Evolutionary conservation across 139 green algal species (phyloP).

Genomic region (Chlamydomonas sp.): DNA sequence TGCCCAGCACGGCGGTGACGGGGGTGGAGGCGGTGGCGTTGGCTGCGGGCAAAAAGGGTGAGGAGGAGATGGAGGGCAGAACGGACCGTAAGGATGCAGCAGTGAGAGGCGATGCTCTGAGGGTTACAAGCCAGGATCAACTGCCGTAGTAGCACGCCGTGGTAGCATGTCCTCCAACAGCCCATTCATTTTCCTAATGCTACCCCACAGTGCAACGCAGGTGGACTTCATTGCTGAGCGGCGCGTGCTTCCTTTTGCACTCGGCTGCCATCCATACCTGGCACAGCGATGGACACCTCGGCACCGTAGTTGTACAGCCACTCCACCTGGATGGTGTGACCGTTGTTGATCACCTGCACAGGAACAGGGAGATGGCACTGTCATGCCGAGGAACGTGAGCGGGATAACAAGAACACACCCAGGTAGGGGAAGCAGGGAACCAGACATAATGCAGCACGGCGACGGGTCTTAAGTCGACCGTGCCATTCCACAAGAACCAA

Average conservation of each 20-base stretch:
- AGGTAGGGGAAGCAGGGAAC: too few relatives aligned
- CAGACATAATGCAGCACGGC: too few relatives aligned
- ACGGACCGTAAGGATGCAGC: too few relatives aligned
- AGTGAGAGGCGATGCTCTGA: background rate
- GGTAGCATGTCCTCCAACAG: too few relatives aligned
- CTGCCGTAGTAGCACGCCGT: too few relatives aligned
- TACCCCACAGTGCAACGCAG: too few relatives aligned
- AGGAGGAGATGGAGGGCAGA: background rate
- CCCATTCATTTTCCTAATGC: too few relatives aligned
- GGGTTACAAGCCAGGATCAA: background rate
- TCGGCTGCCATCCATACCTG: background rate
- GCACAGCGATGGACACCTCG: background rate
- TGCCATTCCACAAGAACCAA: too few relatives aligned
- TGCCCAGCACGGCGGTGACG: background rate
- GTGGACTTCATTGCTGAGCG: background rate
- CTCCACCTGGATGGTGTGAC: constrained; percentile 15
- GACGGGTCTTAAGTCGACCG: too few relatives aligned
- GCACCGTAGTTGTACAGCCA: background rate
- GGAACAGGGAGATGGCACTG: too few relatives aligned
- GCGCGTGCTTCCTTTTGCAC: background rate
- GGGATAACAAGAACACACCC: too few relatives aligned
- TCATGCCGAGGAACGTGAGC: background rate
- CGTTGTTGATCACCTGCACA: constrained; percentile 13
- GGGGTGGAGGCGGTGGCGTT: background rate
- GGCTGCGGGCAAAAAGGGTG: background rate